Evolutionary conservation across 257 asterid genomes (phyloP), one percentile per base, ranked within the genome.

Genomic region (Linderniella brevidens): DNA sequence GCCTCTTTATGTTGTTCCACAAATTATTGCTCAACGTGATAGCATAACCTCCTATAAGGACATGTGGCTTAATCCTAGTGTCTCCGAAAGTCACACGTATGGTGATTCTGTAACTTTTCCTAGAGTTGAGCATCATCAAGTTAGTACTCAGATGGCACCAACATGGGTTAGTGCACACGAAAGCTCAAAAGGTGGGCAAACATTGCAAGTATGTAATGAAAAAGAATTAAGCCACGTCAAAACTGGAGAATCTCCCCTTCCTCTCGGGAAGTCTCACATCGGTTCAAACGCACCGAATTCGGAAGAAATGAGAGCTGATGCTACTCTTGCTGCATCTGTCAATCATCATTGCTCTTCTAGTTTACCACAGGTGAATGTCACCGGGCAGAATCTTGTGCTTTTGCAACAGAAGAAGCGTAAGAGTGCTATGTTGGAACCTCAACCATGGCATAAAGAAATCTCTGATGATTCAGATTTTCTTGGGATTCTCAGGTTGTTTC

Each of bases 381-480:
- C 44, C 52, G 64, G 53, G 64, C 71, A 70, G 48, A 56, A 58
- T 51, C 58, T 64, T 49, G 71, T 56, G 51, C 37, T 42, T 39
- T 60, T 29, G 67, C 60, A 61, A 52, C 69, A 72, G 46, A 76
- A 65, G 67, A 80, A 80, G 65, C 82, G 80, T 13, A 77, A 57
- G 63, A 75, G 56, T 60, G 77, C 67, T 41, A 47, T 76, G 35
- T 63, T 58, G 46, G 78, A 58, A 32, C 67, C 52, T 62, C 63
- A 15, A 55, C 71, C 93, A 16, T 80, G 95, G 95, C 57, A 61
- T 72, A 73, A 64, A 62, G 85, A 71, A 62, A 74, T 80, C 60
- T 64, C 72, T 19, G 72, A 50, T 40, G 72, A 63, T 56, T 60
- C 71, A 35, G 49, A 13, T 19, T 54, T 35, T 60, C 61, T 51